Conservation (phyloP, 2,329 filamentous ascomycete species). For the Fusarium sarcochroum region DNA sequence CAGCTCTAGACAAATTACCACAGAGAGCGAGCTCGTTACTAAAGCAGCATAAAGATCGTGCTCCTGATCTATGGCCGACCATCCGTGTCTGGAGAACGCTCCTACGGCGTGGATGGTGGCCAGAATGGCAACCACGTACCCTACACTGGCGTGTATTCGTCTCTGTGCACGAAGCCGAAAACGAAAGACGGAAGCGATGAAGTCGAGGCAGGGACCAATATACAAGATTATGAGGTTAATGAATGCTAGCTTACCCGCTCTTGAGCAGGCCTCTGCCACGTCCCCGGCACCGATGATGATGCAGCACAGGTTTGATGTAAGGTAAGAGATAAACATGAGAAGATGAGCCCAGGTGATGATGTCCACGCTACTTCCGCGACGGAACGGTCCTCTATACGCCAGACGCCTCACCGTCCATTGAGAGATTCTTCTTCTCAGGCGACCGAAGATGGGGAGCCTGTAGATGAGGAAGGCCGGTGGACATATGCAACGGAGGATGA, state of each 20-base stretch:
- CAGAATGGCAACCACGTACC: conserved; percentile 13
- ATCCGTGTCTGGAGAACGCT: conserved; percentile 4
- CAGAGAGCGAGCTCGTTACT: conserved; percentile 5
- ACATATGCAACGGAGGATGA: conserved; percentile 3
- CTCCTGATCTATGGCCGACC: not conserved
- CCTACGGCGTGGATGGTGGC: conserved; percentile 15
- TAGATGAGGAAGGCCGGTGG: not conserved
- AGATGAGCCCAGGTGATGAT: conserved; percentile 9
- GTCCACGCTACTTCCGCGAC: conserved; percentile 21
- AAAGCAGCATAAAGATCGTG: conserved; percentile 11
- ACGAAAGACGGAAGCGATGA: conserved; percentile 8
- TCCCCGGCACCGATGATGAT: conserved; percentile 7
- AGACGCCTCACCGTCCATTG: not conserved
- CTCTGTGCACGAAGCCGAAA: conserved; percentile 15
- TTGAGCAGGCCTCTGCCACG: conserved; percentile 1
- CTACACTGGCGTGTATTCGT: conserved; percentile 13
- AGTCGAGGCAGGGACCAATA: conserved; percentile 15
- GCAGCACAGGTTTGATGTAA: conserved; percentile 18
- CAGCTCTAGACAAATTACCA: not conserved
- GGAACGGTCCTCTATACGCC: conserved; percentile 10
- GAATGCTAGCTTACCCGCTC: conserved; percentile 19
- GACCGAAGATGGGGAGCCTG: too few species aligned
- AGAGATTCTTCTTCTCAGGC: conserved; percentile 4
- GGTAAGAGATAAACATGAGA: conserved; percentile 8
- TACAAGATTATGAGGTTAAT: conserved; percentile 21